A percentile compares a stretch with the other conserved stretches of the same genome.
Conservation (phyloP, 1,284 basidiomycete genomes). For the Pseudomicrostroma phylloplanum region DNA sequence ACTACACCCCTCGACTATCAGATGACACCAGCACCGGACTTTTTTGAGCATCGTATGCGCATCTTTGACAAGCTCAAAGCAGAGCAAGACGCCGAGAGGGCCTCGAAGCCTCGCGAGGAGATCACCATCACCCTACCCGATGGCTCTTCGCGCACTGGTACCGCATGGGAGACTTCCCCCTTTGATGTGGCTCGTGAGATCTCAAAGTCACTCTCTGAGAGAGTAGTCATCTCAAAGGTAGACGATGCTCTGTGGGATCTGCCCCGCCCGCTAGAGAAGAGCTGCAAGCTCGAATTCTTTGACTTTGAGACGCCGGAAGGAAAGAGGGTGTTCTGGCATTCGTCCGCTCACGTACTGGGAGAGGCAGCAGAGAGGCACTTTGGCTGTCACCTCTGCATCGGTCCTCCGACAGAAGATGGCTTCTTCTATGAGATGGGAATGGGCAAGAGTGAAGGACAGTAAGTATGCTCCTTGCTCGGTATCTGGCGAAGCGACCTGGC, state of each 20-base stretch:
- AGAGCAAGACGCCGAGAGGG: constrained; percentile 74
- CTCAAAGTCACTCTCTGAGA: constrained; percentile 80
- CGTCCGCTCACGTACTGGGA: constrained; percentile 96
- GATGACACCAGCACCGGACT: constrained; percentile 76
- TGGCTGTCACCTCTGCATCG: constrained; percentile 93
- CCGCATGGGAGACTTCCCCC: constrained; percentile 92
- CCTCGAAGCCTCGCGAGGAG: constrained; percentile 59
- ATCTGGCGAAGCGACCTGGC: no score
- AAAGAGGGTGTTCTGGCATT: constrained; percentile 88
- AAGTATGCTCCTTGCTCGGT: no score
- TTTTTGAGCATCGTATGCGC: constrained; percentile 80
- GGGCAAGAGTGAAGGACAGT: constrained; percentile 40
- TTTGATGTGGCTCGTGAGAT: constrained; percentile 83
- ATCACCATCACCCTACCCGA: constrained; percentile 83
- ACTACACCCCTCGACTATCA: constrained; percentile 45
- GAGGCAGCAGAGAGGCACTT: constrained; percentile 95
- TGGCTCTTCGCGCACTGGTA: constrained; percentile 74
- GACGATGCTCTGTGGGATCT: constrained; percentile 89
- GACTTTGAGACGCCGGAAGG: constrained; percentile 95
- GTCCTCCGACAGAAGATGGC: constrained; percentile 93
- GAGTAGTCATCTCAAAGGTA: constrained; percentile 89
- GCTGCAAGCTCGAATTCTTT: constrained; percentile 74
- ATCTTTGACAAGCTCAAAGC: constrained; percentile 84
- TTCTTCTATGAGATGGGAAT: constrained; percentile 97
- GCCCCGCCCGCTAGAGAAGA: constrained; percentile 80